Conservation (phyloP, 495 filamentous ascomycete species). For the Glonium stellatum region DNA sequence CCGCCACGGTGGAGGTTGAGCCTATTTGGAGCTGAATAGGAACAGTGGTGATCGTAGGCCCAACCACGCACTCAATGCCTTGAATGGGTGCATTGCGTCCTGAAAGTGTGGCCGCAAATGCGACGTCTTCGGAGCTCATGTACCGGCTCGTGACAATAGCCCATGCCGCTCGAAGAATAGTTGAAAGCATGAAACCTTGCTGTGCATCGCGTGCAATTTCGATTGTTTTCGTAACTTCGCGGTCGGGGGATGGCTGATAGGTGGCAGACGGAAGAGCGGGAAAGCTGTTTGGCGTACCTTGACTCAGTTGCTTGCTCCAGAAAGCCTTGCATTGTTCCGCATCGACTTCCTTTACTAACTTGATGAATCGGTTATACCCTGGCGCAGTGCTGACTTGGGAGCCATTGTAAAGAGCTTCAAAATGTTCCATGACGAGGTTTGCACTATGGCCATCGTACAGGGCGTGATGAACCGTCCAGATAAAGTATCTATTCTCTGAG, state of each 20-base stretch:
- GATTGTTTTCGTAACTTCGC: conserved; percentile 12
- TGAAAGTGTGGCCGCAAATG: conserved; percentile 17
- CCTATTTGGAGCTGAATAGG: conserved; percentile 19
- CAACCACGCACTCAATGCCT: conserved; percentile 16
- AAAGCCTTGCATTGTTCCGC: conserved; percentile 6
- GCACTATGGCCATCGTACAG: conserved; percentile 18
- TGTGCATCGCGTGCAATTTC: conserved; percentile 1
- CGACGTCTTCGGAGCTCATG: conserved; percentile 28
- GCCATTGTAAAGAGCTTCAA: conserved; percentile 10
- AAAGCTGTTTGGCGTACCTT: conserved; percentile 7
- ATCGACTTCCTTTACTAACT: conserved; percentile 11
- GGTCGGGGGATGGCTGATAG: conserved; percentile 11
- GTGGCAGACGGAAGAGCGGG: conserved; percentile 10
- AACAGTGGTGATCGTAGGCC: conserved; percentile 19
- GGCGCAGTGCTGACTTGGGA: background rate
- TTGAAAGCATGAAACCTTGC: conserved; percentile 13
- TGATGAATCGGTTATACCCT: conserved; percentile 8
- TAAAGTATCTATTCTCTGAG: conserved; percentile 9
- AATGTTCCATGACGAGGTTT: conserved; percentile 8
- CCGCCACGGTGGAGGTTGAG: background rate
- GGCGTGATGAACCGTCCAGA: conserved; percentile 24
- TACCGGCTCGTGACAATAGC: conserved; percentile 29
- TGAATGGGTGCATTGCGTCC: conserved; percentile 15
- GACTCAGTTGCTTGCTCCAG: conserved; percentile 12
- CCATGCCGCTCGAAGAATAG: conserved; percentile 36